phyloP scores from a whole-genome alignment of 129 eudicot species.

The Saposhnikovia divaricata region DNA sequence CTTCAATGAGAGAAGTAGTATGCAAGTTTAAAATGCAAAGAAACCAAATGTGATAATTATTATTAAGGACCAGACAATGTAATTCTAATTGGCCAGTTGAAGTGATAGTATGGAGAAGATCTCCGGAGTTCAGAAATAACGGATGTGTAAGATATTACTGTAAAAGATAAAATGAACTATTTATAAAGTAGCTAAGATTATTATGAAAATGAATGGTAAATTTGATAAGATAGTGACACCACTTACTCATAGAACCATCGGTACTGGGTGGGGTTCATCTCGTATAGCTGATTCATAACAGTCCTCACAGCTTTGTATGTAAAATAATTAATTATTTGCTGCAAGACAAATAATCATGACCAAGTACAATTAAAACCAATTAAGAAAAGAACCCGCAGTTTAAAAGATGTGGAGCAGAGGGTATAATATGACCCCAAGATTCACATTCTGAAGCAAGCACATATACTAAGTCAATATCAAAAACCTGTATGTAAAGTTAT shows the following conservation, averaged over 20 bases:
- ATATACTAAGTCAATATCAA: background rate
- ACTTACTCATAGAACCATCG: slow-evolving; percentile 94
- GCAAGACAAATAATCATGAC: slow-evolving; percentile 28
- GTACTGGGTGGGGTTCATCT: slow-evolving; percentile 91
- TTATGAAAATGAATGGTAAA: background rate
- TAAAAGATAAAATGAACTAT: background rate
- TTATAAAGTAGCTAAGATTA: background rate
- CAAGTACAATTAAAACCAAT: background rate
- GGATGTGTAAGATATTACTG: background rate
- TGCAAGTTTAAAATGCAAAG: background rate
- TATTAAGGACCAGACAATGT: background rate
- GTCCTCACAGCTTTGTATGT: slow-evolving; percentile 99
- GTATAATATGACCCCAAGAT: background rate
- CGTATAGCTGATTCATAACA: slow-evolving; percentile 86
- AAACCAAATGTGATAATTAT: no score
- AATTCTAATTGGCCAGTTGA: background rate
- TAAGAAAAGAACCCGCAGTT: background rate
- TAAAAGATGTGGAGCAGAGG: background rate
- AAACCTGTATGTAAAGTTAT: background rate
- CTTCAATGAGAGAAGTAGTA: background rate
- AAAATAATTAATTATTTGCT: slow-evolving; percentile 78
- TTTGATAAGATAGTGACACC: slow-evolving; percentile 10
- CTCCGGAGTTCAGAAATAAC: background rate
- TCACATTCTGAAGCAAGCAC: background rate
- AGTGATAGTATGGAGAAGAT: background rate